phyloP scores from a whole-genome alignment of 139 green algal species.

The Chlorella sp. region DNA sequence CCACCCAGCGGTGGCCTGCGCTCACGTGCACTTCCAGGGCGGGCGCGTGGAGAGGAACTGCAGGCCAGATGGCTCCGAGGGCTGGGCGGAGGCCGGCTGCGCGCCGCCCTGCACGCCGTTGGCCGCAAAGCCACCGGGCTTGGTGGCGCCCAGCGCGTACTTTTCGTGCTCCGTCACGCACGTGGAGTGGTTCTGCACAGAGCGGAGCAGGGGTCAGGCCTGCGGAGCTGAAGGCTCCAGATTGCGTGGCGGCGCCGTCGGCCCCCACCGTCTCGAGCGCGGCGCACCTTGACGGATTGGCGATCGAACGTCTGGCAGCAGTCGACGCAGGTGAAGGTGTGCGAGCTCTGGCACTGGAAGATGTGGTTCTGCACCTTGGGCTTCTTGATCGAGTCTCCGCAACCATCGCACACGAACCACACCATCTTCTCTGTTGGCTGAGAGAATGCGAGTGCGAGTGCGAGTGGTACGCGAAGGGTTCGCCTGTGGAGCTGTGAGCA shows the following conservation, averaged over 20 bases:
- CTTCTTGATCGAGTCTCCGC: slow-evolving; percentile 91
- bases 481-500: too few relatives aligned
- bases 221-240: too few relatives aligned
- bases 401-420: slow-evolving; percentile 90
- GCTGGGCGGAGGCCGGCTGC: background rate
- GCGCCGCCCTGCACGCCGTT: slow-evolving; percentile 33
- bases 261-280: too few relatives aligned
- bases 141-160: slow-evolving; percentile 84
- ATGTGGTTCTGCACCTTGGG: slow-evolving; percentile 76
- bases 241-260: too few relatives aligned
- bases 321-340: slow-evolving; percentile 83
- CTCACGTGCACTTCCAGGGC: slow-evolving; percentile 74
- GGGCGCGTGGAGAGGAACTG: slow-evolving; percentile 62
- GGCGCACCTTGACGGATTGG: slow-evolving; percentile 45
- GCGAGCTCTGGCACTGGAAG: slow-evolving; percentile 41
- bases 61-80: slow-evolving; percentile 36
- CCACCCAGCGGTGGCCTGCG: too few relatives aligned
- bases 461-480: too few relatives aligned
- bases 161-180: slow-evolving; percentile 94
- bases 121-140: slow-evolving; percentile 78
- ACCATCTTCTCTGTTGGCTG: too few relatives aligned
- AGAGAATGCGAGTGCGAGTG: too few relatives aligned
- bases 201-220: too few relatives aligned
- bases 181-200: slow-evolving; percentile 55
- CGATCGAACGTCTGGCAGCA: slow-evolving; percentile 72